Conservation (phyloP, 1,139 yeast species). For the Scheffersomyces segobiensis region DNA sequence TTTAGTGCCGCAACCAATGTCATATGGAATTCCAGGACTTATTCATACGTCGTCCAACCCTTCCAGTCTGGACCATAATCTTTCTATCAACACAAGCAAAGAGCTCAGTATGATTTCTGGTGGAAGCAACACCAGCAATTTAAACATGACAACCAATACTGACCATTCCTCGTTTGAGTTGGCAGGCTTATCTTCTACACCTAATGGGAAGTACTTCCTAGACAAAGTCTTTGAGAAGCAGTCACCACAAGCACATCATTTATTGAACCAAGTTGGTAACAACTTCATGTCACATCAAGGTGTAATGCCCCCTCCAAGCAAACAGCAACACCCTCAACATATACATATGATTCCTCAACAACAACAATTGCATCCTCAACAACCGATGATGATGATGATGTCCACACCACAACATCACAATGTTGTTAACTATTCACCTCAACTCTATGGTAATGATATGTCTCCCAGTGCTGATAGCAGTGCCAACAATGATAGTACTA, state of each 20-base stretch:
- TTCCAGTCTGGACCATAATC: slow-evolving; percentile 16
- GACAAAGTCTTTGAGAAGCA: slow-evolving; percentile 44
- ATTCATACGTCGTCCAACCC: not conserved
- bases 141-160: slow-evolving; percentile 17
- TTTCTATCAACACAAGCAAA: slow-evolving; percentile 24
- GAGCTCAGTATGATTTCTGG: slow-evolving; percentile 12
- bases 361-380: slow-evolving; percentile 16
- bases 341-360: slow-evolving; percentile 14
- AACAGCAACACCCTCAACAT: slow-evolving; percentile 10
- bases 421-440: slow-evolving; percentile 13
- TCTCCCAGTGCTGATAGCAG: slow-evolving; percentile 8
- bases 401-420: slow-evolving; percentile 45
- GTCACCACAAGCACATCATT: slow-evolving; percentile 31
- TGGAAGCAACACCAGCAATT: slow-evolving; percentile 22
- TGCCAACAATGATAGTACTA: slow-evolving; percentile 1
- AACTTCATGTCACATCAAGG: slow-evolving; percentile 19
- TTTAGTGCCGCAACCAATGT: not conserved
- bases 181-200: slow-evolving; percentile 41
- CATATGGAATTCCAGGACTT: not conserved
- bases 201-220: slow-evolving; percentile 42
- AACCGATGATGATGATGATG: slow-evolving; percentile 40
- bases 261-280: slow-evolving; percentile 20
- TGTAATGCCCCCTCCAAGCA: slow-evolving; percentile 30
- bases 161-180: slow-evolving; percentile 43
- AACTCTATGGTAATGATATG: slow-evolving; percentile 7